phyloP scores from a whole-genome alignment of 208 protist species.

The Crithidia fasciculata region DNA sequence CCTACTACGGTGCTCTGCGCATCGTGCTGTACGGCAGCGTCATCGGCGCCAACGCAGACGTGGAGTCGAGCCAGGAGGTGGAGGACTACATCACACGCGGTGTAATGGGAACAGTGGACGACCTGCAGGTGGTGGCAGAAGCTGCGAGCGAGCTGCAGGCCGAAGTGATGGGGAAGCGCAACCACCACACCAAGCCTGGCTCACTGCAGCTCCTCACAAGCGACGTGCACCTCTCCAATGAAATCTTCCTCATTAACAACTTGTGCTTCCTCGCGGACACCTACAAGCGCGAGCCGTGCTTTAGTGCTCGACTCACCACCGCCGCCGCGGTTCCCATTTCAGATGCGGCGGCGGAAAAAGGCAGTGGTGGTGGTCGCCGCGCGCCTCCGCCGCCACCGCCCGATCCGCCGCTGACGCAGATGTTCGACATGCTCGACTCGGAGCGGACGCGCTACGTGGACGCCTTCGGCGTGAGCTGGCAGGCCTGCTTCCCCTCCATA shows the following conservation, averaged over 20 bases:
- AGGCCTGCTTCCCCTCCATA: constrained; percentile 67
- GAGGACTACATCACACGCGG: constrained; percentile 70
- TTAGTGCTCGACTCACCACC: constrained; percentile 40
- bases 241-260: constrained; percentile 88
- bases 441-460: constrained; percentile 61
- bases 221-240: constrained; percentile 37
- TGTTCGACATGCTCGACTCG: constrained; percentile 55
- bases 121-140: constrained; percentile 69
- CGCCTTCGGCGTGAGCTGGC: constrained; percentile 74
- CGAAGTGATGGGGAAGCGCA: constrained; percentile 29
- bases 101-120: constrained; percentile 65
- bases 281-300: constrained; percentile 75
- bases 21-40: constrained; percentile 67
- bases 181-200: constrained; percentile 29
- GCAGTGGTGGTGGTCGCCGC: constrained; percentile 11
- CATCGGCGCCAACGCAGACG: constrained; percentile 47
- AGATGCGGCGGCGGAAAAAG: neutral
- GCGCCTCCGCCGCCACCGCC: constrained; percentile 17
- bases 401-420: constrained; percentile 47
- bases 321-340: constrained; percentile 1
- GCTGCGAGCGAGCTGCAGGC: constrained; percentile 57
- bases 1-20: constrained; percentile 79
- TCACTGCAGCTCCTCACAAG: constrained; percentile 31
- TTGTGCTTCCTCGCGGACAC: constrained; percentile 71
- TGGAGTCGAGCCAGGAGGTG: constrained; percentile 57